These are phyloP conservation scores for Lepiota brunneoincarnata DNA, from an alignment of 768 basidiomycete genomes.

Conservation along the genomic window DNA sequence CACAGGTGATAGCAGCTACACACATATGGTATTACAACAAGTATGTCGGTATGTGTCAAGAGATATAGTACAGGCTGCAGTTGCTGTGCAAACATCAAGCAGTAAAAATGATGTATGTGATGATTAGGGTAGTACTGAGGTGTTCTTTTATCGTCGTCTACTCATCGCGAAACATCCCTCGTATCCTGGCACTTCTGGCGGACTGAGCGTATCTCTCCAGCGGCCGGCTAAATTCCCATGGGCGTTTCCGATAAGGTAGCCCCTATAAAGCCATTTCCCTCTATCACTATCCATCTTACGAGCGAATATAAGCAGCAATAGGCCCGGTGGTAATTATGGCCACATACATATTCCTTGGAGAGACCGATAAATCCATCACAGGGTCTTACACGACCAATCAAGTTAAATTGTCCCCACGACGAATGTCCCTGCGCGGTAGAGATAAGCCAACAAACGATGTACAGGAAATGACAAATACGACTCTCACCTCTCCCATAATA, in stretches of 20 bases:
- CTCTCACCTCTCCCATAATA: slow-evolving; percentile 67
- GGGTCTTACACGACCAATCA: slow-evolving; percentile 77
- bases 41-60: no score
- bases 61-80: no score
- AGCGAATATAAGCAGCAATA: slow-evolving; percentile 1
- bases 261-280: slow-evolving; percentile 84
- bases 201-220: slow-evolving; percentile 84
- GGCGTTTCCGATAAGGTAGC: slow-evolving; percentile 70
- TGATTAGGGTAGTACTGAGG: neutral
- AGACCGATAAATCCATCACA: slow-evolving; percentile 80
- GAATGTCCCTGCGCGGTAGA: slow-evolving; percentile 67
- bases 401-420: slow-evolving; percentile 84
- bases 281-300: slow-evolving; percentile 64
- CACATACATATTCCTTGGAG: slow-evolving; percentile 79
- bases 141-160: slow-evolving; percentile 44
- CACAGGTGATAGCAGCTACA: no score
- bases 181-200: slow-evolving; percentile 62
- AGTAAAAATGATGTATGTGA: neutral
- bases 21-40: no score
- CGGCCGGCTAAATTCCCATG: slow-evolving; percentile 77
- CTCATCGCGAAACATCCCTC: slow-evolving; percentile 86
- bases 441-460: no score
- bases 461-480: neutral
- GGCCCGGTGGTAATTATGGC: slow-evolving; percentile 10
- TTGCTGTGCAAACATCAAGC: neutral